phyloP scores from a whole-genome alignment of 192 early-diverging fungal species.

The Coemansia sp. region DNA sequence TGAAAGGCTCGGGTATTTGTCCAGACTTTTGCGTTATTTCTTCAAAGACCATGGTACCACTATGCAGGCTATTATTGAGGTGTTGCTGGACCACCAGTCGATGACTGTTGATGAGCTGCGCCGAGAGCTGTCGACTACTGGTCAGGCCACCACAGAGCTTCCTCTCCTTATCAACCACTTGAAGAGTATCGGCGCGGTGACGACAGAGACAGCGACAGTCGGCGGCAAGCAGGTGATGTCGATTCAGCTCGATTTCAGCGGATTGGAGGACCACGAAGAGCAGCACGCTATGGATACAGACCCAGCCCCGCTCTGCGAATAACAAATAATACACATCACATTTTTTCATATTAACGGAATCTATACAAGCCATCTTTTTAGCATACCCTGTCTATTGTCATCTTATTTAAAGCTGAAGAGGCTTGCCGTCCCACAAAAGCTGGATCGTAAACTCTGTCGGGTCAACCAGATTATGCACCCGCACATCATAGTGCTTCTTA shows the following conservation, averaged over 20 bases:
- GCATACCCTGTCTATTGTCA: no score
- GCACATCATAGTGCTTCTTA: slow-evolving; percentile 45
- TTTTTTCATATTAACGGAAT: no score
- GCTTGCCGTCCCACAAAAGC: slow-evolving; percentile 47
- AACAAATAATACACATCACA: not conserved
- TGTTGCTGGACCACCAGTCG: slow-evolving; percentile 37
- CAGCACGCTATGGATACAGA: slow-evolving; percentile 14
- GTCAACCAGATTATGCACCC: slow-evolving; percentile 19
- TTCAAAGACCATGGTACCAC: slow-evolving; percentile 51
- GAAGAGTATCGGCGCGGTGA: slow-evolving; percentile 36
- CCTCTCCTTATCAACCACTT: slow-evolving; percentile 36
- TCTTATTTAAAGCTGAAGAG: slow-evolving; percentile 10
- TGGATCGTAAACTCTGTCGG: slow-evolving; percentile 42
- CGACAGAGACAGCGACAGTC: slow-evolving; percentile 23
- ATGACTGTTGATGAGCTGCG: slow-evolving; percentile 48
- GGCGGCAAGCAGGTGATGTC: slow-evolving; percentile 42
- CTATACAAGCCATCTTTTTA: no score
- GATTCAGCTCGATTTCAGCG: slow-evolving; percentile 45
- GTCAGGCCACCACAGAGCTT: slow-evolving; percentile 40
- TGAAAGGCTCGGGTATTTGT: slow-evolving; percentile 28
- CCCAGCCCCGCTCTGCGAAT: not conserved
- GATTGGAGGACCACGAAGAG: slow-evolving; percentile 19
- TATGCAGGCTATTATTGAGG: slow-evolving; percentile 48
- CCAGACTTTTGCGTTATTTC: slow-evolving; percentile 42
- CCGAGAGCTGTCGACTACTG: slow-evolving; percentile 32